Evolutionary conservation across 2,329 filamentous ascomycete species (phyloP).

Genomic region (Monilinia aucupariae): DNA sequence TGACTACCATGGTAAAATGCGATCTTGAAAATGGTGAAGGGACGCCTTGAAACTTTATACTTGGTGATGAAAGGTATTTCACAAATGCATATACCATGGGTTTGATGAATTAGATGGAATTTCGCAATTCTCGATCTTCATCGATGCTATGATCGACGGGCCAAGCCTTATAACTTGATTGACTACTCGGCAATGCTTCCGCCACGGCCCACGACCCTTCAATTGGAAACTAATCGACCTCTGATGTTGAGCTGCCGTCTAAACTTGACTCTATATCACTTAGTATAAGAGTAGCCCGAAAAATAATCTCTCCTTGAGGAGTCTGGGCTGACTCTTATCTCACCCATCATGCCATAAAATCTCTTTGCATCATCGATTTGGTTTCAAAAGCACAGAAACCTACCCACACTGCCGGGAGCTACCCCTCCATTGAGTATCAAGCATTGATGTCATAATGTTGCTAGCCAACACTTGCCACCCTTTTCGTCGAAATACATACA

Average conservation of each 20-base stretch:
- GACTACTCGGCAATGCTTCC: background rate
- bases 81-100: background rate
- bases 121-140: conserved; percentile 3
- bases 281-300: no score
- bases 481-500: background rate
- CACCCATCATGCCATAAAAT: background rate
- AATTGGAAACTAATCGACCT: background rate
- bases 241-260: background rate
- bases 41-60: background rate
- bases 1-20: background rate
- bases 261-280: background rate
- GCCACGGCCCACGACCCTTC: background rate
- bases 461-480: conserved; percentile 1
- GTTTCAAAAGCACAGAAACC: background rate
- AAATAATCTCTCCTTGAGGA: background rate
- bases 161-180: background rate
- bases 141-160: background rate
- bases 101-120: background rate
- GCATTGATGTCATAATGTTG: background rate
- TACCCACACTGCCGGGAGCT: background rate
- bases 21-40: background rate
- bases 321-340: background rate
- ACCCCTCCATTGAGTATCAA: conserved; percentile 5
- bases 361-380: conserved; percentile 8
- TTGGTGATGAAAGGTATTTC: background rate